Evolutionary conservation across 1,284 basidiomycete genomes (phyloP), one percentile per base, ranked within the genome.

Genomic region (Tylopilus orsonianus): DNA sequence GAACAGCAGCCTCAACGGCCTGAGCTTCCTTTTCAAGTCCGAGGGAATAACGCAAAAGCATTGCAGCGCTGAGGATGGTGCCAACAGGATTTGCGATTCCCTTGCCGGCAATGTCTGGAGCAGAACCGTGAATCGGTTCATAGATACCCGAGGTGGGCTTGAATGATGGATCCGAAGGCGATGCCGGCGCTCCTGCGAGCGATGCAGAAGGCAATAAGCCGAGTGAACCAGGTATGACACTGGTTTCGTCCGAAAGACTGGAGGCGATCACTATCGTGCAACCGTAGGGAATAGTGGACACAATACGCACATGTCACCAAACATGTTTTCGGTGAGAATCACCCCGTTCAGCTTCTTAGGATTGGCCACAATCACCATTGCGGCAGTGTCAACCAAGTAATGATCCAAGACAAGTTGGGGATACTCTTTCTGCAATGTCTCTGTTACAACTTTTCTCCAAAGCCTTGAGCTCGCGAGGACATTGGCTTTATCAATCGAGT

Each of bases 401-500:
- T 99, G 96, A 65, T 94, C 87, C 44, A 95, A 71, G 59, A 81
- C 77, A 34, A 97, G 70, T 62, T 93, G 84, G 9, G 94, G 93
- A 71, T 89, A 97, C 69, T 97, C 94, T 32, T 79, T 79, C 50
- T 80, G 72, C 59, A 96, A 71, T 12, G 90, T 85, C 65, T 95
- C 90, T 2, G 81, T 87, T 46, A 96, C 93, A 24, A 91, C 88
- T 66, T 87, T 93, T 50, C 97, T 78, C 97, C 97, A 99, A 40
- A 99, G 75, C 41, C 97, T 79, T 34, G 92, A 96, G 60, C 87
- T 93, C 33, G 97, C 97, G 44, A 99, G 83, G 24, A 99, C 97
- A 69, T 99, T 99, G 49, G 97, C 97, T 74, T 99, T 99, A 79
- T 99, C 97, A 69, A 99, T 81, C 3, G 93, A 96, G 70, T 94